Evolutionary conservation across 2,329 filamentous ascomycete species (phyloP), one percentile per base, ranked within the genome.

Genomic region (Massarina eburnea): DNA sequence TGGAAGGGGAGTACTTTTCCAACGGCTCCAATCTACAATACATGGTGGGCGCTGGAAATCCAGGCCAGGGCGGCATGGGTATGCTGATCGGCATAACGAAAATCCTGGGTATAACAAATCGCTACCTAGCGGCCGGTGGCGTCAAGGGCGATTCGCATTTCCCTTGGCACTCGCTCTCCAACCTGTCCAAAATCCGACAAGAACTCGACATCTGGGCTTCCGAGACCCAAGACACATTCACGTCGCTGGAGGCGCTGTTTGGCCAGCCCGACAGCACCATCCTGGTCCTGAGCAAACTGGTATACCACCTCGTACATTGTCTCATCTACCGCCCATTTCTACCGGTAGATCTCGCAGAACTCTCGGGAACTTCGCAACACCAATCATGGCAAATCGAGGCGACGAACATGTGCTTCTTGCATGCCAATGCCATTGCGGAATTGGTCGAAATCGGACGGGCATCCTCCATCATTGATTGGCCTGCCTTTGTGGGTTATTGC

Each of bases 361-460:
- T 95, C 6, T 82, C 88, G 10, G 87, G 88, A 12, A 86, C 82
- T 0, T 88, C 88, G 1, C 89, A 95, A 60, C 88, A 95, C 56
- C 89, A 95, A 64, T 91, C 88, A 21, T 95, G 90, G 90, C 90
- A 95, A 64, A 92, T 95, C 38, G 89, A 95, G 65, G 89, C 90
- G 0, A 95, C 89, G 0, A 92, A 94, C 59, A 79, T 92, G 64
- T 95, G 90, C 68, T 94, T 85, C 65, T 74, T 91, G 15, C 90
- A 95, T 55, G 89, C 90, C 5, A 95, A 95, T 61, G 89, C 89
- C 4, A 91, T 95, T 41, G 84, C 88, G 1, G 89, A 95, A 61
- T 73, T 95, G 2, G 85, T 91, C 4, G 87, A 92, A 62, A 80
- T 91, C 14, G 88, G 88, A 1, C 86, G 85, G 52, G 86, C 86